phyloP scores from a whole-genome alignment of 176 grass and related monocot genomes.

The Hordeum vulgare region DNA sequence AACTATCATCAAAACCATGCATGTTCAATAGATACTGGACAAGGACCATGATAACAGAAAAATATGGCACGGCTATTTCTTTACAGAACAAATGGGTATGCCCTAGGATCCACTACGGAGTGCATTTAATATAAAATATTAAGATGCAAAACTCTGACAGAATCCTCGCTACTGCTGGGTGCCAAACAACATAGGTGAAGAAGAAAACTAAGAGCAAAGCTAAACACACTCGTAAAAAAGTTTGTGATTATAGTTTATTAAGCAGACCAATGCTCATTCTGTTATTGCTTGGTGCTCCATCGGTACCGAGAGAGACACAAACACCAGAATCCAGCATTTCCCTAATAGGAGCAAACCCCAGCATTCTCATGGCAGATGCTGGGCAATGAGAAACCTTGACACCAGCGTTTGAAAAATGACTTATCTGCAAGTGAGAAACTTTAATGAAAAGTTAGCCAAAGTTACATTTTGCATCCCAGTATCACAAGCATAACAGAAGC shows the following conservation, averaged over 20 bases:
- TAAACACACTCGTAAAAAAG: neutral
- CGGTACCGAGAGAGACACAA: constrained; percentile 93
- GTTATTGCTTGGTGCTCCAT: constrained; percentile 93
- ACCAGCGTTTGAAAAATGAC: constrained; percentile 63
- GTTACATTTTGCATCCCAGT: neutral
- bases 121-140: neutral
- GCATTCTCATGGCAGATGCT: constrained; percentile 82
- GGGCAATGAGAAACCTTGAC: constrained; percentile 98
- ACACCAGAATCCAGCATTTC: constrained; percentile 86
- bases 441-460: neutral
- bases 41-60: neutral
- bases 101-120: neutral
- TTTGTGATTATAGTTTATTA: constrained; percentile 5
- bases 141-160: constrained; percentile 8
- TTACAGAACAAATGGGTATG: neutral
- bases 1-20: neutral
- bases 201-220: neutral
- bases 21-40: neutral
- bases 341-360: constrained; percentile 88
- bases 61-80: neutral
- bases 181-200: neutral
- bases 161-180: neutral
- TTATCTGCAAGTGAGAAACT: constrained; percentile 49
- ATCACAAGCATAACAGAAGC: neutral
- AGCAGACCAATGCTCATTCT: constrained; percentile 92